Conservation (phyloP, 768 basidiomycete genomes). For the Holtermanniella nyarrowii region DNA sequence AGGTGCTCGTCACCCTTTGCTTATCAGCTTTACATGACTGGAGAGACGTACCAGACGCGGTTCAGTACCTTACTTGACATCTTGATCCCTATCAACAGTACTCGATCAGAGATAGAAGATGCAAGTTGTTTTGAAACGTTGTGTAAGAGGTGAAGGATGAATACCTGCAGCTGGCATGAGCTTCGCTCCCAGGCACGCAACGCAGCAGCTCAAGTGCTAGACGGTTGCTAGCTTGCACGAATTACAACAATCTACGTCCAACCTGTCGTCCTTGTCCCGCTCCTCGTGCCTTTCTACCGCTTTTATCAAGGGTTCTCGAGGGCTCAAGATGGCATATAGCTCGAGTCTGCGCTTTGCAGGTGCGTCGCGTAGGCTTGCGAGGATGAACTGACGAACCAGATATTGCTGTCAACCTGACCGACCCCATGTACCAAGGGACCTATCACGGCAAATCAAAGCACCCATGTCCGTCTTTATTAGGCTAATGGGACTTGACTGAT, state of each 20-base stretch:
- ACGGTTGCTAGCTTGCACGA: too few relatives aligned
- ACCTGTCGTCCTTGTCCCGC: too few relatives aligned
- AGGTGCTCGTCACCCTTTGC: conserved; percentile 39
- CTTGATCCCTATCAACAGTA: too few relatives aligned
- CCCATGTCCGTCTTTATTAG: conserved; percentile 16
- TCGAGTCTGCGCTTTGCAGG: conserved; percentile 3
- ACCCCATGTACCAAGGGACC: conserved; percentile 42
- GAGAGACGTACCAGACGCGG: not conserved
- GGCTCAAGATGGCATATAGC: not conserved
- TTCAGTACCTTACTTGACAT: not conserved
- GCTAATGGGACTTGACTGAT: not conserved
- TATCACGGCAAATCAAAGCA: conserved; percentile 43
- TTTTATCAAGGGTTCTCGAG: too few relatives aligned
- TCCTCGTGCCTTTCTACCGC: too few relatives aligned
- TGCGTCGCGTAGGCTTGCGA: not conserved
- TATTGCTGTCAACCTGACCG: conserved; percentile 45
- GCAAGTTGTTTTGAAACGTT: too few relatives aligned
- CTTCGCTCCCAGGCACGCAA: too few relatives aligned
- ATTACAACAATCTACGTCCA: too few relatives aligned
- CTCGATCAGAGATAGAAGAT: too few relatives aligned
- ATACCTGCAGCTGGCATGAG: too few relatives aligned
- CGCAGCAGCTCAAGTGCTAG: too few relatives aligned
- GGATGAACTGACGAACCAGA: conserved; percentile 18
- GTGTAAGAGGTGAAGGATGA: too few relatives aligned
- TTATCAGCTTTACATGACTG: not conserved